These are phyloP conservation scores for Myriosclerotinia duriaeana DNA, from an alignment of 2,329 filamentous ascomycete genomes.

Conservation along the genomic window DNA sequence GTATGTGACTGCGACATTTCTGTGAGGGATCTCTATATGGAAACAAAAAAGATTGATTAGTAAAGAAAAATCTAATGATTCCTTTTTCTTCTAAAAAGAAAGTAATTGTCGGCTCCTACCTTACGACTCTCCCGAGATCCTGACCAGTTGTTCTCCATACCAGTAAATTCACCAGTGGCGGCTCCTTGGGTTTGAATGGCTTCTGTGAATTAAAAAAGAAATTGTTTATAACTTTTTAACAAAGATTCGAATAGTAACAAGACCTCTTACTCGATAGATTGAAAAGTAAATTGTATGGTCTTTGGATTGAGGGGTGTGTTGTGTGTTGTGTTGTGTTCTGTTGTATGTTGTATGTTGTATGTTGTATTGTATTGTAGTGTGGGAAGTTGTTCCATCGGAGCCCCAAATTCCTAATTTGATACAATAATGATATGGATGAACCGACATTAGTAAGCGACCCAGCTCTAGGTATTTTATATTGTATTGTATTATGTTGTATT, in stretches of 20 bases:
- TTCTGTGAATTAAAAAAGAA: not conserved
- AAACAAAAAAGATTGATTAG: slow-evolving; percentile 24
- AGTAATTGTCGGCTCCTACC: slow-evolving; percentile 17
- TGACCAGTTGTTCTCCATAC: slow-evolving; percentile 16
- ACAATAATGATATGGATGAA: not conserved
- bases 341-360: no score
- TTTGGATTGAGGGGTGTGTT: slow-evolving; percentile 2
- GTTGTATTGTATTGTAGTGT: not conserved
- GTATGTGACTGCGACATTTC: slow-evolving; percentile 39
- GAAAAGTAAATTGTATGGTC: not conserved
- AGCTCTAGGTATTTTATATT: not conserved
- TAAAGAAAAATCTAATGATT: not conserved
- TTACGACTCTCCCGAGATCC: slow-evolving; percentile 19
- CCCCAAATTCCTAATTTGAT: not conserved
- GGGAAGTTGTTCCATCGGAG: not conserved
- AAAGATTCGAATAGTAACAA: not conserved
- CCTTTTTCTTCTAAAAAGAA: slow-evolving; percentile 8
- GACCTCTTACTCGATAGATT: not conserved
- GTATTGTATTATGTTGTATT: not conserved
- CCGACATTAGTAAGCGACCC: slow-evolving; percentile 7
- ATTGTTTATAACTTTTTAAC: not conserved
- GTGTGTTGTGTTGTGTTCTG: slow-evolving; percentile 1
- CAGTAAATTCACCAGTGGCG: not conserved
- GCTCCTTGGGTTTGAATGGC: not conserved
- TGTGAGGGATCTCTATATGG: slow-evolving; percentile 35